Percentiles rank a stretch among this genome's conserved stretches.
Evolutionary conservation across 1,284 basidiomycete genomes (phyloP).

Genomic region (Trichosporon sp.): DNA sequence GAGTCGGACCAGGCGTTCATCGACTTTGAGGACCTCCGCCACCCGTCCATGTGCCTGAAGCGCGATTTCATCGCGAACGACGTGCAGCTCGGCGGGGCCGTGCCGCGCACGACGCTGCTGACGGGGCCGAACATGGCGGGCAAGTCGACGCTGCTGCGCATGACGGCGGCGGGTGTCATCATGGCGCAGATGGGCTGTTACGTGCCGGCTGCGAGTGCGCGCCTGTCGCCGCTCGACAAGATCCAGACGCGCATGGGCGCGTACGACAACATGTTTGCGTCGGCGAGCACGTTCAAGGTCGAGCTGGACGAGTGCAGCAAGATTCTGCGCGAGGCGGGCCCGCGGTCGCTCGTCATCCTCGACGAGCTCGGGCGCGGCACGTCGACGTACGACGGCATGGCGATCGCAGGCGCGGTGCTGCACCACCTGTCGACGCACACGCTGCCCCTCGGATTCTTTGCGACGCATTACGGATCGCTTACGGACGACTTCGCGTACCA

Average conservation of each 20-base stretch:
- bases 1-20: slow-evolving; percentile 72
- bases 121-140: slow-evolving; percentile 85
- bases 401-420: slow-evolving; percentile 89
- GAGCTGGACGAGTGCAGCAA: slow-evolving; percentile 93
- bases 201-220: slow-evolving; percentile 79
- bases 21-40: slow-evolving; percentile 75
- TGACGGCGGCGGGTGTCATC: slow-evolving; percentile 94
- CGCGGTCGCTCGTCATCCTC: slow-evolving; percentile 86
- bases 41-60: slow-evolving; percentile 73
- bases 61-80: slow-evolving; percentile 91
- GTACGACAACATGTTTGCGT: slow-evolving; percentile 94
- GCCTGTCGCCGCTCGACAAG: slow-evolving; percentile 82
- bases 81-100: slow-evolving; percentile 67
- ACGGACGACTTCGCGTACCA: slow-evolving; percentile 60
- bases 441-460: slow-evolving; percentile 63
- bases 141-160: slow-evolving; percentile 80
- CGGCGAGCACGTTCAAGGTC: slow-evolving; percentile 92
- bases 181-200: slow-evolving; percentile 98
- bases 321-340: slow-evolving; percentile 83
- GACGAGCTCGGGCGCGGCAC: slow-evolving; percentile 79
- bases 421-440: slow-evolving; percentile 89
- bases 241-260: slow-evolving; percentile 99
- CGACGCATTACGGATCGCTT: slow-evolving; percentile 51
- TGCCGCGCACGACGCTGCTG: slow-evolving; percentile 75
- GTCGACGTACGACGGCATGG: slow-evolving; percentile 77